phyloP scores from a whole-genome alignment of 1,284 basidiomycete genomes.

The Papiliotrema terrestris region DNA sequence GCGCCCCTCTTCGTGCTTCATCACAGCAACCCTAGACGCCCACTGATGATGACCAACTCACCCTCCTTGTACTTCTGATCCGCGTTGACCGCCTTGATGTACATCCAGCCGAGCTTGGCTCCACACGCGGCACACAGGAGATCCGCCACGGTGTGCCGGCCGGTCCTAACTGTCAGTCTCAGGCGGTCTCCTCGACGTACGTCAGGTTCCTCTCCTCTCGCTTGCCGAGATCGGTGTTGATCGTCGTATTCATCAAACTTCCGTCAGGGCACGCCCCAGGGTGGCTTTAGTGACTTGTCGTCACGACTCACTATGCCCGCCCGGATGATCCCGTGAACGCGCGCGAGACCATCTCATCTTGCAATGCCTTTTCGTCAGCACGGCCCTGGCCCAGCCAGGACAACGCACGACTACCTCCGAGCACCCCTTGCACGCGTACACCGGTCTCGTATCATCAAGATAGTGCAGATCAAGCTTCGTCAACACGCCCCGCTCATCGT shows the following conservation, averaged over 20 bases:
- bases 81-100: slow-evolving; percentile 43
- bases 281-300: not conserved
- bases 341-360: slow-evolving; percentile 47
- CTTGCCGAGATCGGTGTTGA: slow-evolving; percentile 46
- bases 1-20: no score
- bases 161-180: slow-evolving; percentile 30
- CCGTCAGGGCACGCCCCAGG: not conserved
- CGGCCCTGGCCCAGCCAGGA: not conserved
- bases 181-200: slow-evolving; percentile 21
- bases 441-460: slow-evolving; percentile 34
- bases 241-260: slow-evolving; percentile 48
- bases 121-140: slow-evolving; percentile 41
- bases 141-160: slow-evolving; percentile 47
- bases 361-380: slow-evolving; percentile 32
- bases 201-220: slow-evolving; percentile 42
- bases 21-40: no score
- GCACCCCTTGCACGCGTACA: slow-evolving; percentile 44
- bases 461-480: slow-evolving; percentile 32
- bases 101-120: slow-evolving; percentile 46
- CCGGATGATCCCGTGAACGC: slow-evolving; percentile 47
- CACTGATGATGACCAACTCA: slow-evolving; percentile 9
- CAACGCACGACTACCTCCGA: slow-evolving; percentile 32
- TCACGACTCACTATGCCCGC: slow-evolving; percentile 40
- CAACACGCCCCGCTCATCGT: not conserved
- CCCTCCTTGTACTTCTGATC: slow-evolving; percentile 50